Evolutionary conservation across 2,329 filamentous ascomycete genomes (phyloP).

Genomic region (Lasiodiplodia hormozganensis): DNA sequence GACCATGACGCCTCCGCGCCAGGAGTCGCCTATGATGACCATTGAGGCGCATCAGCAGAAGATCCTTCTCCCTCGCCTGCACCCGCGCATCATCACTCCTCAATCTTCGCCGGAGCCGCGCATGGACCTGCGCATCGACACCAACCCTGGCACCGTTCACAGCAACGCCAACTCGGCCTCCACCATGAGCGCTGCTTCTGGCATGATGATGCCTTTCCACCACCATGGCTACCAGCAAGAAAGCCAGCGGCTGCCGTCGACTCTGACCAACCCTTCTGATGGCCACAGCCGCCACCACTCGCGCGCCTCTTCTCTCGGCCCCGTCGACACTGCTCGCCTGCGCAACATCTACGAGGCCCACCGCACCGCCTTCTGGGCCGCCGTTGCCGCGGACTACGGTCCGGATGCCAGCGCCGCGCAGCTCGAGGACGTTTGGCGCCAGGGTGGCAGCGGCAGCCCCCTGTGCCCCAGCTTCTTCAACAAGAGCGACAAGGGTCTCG

Average conservation of each 20-base stretch:
- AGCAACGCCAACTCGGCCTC: neutral
- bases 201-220: constrained; percentile 36
- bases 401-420: constrained; percentile 65
- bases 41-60: constrained; percentile 49
- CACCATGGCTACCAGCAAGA: constrained; percentile 25
- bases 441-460: constrained; percentile 25
- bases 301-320: constrained; percentile 49
- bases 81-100: constrained; percentile 55
- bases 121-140: constrained; percentile 52
- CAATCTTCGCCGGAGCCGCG: constrained; percentile 47
- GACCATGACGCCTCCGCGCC: constrained; percentile 47
- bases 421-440: constrained; percentile 73
- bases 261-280: constrained; percentile 46
- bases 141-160: constrained; percentile 39
- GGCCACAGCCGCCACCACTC: constrained; percentile 40
- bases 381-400: constrained; percentile 76
- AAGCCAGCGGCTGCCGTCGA: constrained; percentile 44
- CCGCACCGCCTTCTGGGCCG: constrained; percentile 74
- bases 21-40: constrained; percentile 47
- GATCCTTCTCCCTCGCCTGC: constrained; percentile 65
- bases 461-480: constrained; percentile 18
- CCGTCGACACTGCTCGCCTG: constrained; percentile 71
- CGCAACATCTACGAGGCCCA: constrained; percentile 74
- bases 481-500: constrained; percentile 20
- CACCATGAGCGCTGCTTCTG: constrained; percentile 44